Conservation (phyloP, 805 yeast species). For the Pichia pseudocactophila region DNA sequence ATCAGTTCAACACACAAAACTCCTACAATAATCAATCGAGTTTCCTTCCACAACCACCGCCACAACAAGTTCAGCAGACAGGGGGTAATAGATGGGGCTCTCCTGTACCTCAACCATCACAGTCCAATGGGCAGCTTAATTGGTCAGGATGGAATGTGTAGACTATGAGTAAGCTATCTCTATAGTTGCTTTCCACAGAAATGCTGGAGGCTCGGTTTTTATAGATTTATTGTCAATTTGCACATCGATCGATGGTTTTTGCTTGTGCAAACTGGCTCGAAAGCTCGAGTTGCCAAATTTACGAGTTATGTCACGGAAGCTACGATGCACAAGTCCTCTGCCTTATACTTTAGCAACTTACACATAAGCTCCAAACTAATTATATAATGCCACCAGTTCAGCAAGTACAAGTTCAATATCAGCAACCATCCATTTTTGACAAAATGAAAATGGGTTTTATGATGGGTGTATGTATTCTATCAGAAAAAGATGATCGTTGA, state of each 20-base stretch:
- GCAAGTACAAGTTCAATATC: constrained; percentile 54
- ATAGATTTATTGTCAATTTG: too few relatives aligned
- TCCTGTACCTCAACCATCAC: constrained; percentile 10
- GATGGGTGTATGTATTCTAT: constrained; percentile 63
- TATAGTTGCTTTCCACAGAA: constrained; percentile 1
- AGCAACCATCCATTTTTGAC: constrained; percentile 79
- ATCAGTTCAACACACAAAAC: too few relatives aligned
- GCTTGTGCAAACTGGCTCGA: too few relatives aligned
- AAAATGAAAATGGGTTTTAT: constrained; percentile 97
- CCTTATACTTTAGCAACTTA: too few relatives aligned
- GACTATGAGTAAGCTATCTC: neutral
- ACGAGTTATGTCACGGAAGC: too few relatives aligned
- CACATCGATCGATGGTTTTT: too few relatives aligned
- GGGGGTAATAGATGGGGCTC: neutral
- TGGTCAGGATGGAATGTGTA: constrained; percentile 9
- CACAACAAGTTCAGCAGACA: neutral
- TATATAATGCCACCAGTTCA: constrained; percentile 54
- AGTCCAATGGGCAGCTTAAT: constrained; percentile 2
- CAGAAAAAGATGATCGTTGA: too few relatives aligned
- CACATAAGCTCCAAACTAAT: constrained; percentile 10
- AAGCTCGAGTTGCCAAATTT: too few relatives aligned
- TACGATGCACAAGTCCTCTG: too few relatives aligned
- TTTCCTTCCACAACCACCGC: too few relatives aligned
- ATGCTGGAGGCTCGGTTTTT: too few relatives aligned
- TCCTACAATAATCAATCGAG: too few relatives aligned